Percentiles rank a stretch among this genome's conserved stretches.
Evolutionary conservation across 495 filamentous ascomycete genomes (phyloP).

Genomic region (Penicillium manginii): DNA sequence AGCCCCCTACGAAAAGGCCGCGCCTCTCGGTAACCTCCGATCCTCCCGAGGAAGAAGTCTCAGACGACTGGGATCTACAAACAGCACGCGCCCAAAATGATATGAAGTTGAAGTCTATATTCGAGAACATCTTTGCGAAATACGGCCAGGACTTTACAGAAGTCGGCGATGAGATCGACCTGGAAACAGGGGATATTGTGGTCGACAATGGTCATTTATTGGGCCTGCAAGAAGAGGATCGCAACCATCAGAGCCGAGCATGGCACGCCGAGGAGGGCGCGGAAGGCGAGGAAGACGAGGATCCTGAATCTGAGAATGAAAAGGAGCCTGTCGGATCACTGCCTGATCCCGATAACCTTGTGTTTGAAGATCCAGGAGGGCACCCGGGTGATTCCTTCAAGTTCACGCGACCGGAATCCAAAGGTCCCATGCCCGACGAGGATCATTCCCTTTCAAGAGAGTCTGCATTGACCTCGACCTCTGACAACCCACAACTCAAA

Average conservation of each 20-base stretch:
- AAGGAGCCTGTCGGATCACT: background rate
- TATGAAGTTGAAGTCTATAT: conserved; percentile 71
- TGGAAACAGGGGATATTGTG: conserved; percentile 74
- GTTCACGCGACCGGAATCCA: background rate
- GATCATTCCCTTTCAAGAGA: background rate
- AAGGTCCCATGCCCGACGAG: background rate
- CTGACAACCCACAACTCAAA: background rate
- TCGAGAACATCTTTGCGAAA: conserved; percentile 86
- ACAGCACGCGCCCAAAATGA: conserved; percentile 63
- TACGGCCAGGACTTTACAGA: conserved; percentile 82
- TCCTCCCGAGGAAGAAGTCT: conserved; percentile 46
- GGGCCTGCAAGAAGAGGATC: conserved; percentile 58
- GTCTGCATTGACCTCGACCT: background rate
- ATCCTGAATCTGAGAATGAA: background rate
- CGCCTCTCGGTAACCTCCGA: conserved; percentile 47
- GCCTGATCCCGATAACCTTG: background rate
- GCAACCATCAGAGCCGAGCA: conserved; percentile 30
- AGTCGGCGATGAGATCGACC: conserved; percentile 80
- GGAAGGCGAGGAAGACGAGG: background rate
- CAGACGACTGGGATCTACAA: conserved; percentile 50
- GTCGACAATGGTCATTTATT: conserved; percentile 85
- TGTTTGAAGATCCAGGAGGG: background rate
- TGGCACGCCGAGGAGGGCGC: conserved; percentile 21
- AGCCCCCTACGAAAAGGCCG: conserved; percentile 60
- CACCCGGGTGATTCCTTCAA: background rate